Evolutionary conservation across 441 rosid species (phyloP).

Genomic region (Biscutella laevigata): DNA sequence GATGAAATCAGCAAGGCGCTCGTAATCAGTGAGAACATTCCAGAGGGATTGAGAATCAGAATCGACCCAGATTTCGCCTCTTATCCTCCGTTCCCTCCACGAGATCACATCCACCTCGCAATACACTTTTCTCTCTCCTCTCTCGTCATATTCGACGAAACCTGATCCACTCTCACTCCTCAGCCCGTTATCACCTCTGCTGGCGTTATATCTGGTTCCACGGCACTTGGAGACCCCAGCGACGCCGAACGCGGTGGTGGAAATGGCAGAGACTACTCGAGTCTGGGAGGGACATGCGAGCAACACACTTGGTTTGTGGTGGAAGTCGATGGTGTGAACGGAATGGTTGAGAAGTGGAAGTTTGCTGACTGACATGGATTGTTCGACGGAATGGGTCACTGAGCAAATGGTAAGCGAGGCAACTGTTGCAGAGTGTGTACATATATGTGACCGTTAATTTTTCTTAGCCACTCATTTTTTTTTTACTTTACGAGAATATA

Average conservation of each 20-base stretch:
- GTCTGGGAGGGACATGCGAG: constrained; percentile 11
- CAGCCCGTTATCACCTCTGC: constrained; percentile 8
- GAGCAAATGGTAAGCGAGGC: not conserved
- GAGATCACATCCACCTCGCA: constrained; percentile 80
- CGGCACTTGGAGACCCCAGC: constrained; percentile 1
- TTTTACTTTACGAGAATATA: too few species aligned
- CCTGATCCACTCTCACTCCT: constrained; percentile 19
- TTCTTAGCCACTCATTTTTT: constrained; percentile 18
- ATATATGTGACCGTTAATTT: constrained; percentile 13
- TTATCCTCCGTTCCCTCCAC: constrained; percentile 84
- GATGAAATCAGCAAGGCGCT: constrained; percentile 84
- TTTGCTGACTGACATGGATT: constrained; percentile 23
- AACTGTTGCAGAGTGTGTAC: constrained; percentile 4
- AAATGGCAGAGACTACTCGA: constrained; percentile 7
- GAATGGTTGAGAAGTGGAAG: constrained; percentile 22
- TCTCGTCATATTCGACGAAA: constrained; percentile 24
- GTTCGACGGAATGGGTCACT: constrained; percentile 11
- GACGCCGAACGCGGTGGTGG: constrained; percentile 8
- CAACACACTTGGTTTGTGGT: constrained; percentile 7
- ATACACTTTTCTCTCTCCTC: constrained; percentile 42
- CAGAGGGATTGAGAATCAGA: constrained; percentile 68
- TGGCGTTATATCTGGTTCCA: not conserved
- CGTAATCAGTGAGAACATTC: constrained; percentile 87
- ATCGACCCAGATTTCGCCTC: constrained; percentile 50
- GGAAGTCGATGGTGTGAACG: constrained; percentile 2